phyloP scores from a whole-genome alignment of 2,329 filamentous ascomycete genomes.

The Podosphaera aphanis region DNA sequence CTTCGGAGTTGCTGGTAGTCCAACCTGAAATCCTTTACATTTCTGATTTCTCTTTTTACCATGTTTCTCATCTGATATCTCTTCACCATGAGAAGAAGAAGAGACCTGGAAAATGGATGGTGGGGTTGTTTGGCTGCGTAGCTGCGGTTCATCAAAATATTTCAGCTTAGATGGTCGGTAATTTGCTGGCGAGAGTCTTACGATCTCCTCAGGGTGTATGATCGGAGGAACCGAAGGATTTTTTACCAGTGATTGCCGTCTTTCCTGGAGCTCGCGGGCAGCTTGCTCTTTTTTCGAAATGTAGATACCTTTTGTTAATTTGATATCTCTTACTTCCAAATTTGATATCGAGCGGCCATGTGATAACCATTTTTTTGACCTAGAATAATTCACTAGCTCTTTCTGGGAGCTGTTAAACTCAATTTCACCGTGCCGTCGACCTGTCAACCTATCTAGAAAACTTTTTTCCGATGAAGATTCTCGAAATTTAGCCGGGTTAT shows the following conservation, averaged over 20 bases:
- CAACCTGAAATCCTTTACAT: constrained; percentile 32
- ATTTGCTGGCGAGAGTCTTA: constrained; percentile 14
- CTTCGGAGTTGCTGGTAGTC: constrained; percentile 73
- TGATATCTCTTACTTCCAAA: constrained; percentile 29
- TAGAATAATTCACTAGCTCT: constrained; percentile 7
- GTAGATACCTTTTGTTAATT: constrained; percentile 32
- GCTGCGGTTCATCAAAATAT: constrained; percentile 15
- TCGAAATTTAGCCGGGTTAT: constrained; percentile 13
- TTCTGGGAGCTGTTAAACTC: constrained; percentile 7
- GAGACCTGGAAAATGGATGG: constrained; percentile 14
- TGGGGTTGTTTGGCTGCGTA: constrained; percentile 39
- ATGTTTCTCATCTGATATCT: not conserved
- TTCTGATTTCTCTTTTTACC: constrained; percentile 14
- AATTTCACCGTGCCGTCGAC: constrained; percentile 11
- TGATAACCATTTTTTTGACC: constrained; percentile 6
- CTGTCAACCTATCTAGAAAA: constrained; percentile 15
- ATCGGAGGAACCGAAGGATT: constrained; percentile 62
- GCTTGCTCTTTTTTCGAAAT: constrained; percentile 49
- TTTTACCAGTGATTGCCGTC: constrained; percentile 60
- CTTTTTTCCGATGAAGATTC: constrained; percentile 13
- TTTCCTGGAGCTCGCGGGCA: constrained; percentile 69
- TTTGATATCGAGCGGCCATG: constrained; percentile 21
- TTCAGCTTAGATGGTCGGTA: constrained; percentile 5
- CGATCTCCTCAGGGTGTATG: constrained; percentile 42
- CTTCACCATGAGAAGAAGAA: constrained; percentile 19